Evolutionary conservation across 805 yeast species (phyloP), one percentile per base, ranked within the genome.

Genomic region (Metahyphopichia silvanorum): DNA sequence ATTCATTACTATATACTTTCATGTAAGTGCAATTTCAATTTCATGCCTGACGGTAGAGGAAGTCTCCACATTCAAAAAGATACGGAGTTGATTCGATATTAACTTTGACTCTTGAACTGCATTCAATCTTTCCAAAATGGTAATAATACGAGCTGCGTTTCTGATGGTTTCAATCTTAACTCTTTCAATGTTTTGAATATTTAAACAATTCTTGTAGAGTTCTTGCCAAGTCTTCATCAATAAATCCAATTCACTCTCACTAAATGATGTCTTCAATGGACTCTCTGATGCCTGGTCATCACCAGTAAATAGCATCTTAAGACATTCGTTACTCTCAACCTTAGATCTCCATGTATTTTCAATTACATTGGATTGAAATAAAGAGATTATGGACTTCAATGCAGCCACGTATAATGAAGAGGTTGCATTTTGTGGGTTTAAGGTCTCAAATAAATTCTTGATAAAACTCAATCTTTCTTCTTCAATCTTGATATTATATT

Each of bases 301-400:
- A 5, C 17, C 18, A 14, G 16, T 36, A 6, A 56, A 31, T 1
- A 57, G 21, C 12, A 32, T 33, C 5, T 35, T 48, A 17, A 74
- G 53, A 7, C 64, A 59, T 31, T 74, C 78, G 41, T 63, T 68
- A 13, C 60, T 57, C 1, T 68, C 65, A 2, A 69, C 37, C 42
- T 77, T 76, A 2, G 81, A 66, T 43, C 82, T 69, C 91, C 91
- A 83, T 1, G 86, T 73, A 31, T 62, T 60, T 43, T 47, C 50
- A 53, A 57, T 51, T 15, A 49, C 41, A 10, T 42, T 41, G 6
- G 63, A 49, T 4, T 46, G 24, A 33, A 49, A 49, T 21, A 67
- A 43, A 3, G 36, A 27, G 4, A 35, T 31, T 33, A 59, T 39
- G 23, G 30, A 27, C 10, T 27, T 20, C 15, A 27, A 13, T 4